Evolutionary conservation across 2,329 filamentous ascomycete genomes (phyloP), one percentile per base, ranked within the genome.

Genomic region (Shiraia sp.): DNA sequence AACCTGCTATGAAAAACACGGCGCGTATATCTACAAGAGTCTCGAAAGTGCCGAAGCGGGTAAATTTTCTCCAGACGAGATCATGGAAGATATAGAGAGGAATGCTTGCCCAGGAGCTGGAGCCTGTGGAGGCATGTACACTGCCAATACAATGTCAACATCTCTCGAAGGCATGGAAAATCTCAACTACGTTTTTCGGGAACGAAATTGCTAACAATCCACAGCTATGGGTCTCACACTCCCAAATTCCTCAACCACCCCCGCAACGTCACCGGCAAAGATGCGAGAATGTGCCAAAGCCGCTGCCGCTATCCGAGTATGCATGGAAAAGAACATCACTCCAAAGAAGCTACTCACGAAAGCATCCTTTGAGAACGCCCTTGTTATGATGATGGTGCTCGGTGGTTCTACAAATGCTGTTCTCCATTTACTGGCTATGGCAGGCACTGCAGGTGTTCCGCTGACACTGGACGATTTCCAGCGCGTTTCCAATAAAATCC

Each of bases 51-150:
- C 88, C 9, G 38, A 41, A 30, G 26, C 7, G n/a, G 38, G 38
- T 26, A 41, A 41, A 19, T 41, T 41, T 9, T 35, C 38, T n/a
- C 38, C 88, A 10, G 92, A 92, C 30, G 83, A 96, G 63, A 96
- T 97, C 71, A 87, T 79, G 53, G 93, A 99, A 73, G 85, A 93
- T 63, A 92, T 97, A 63, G 96, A 96, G 69, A 83, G 90, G 49
- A 79, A 97, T 66, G 91, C 93, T 30, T 96, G 91, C 70, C 88
- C 88, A 16, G 88, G 89, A 26, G 78, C 83, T 57, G 89, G 89
- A 56, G 89, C 89, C 10, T 95, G 89, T 61, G 89, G 89, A 68
- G 89, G 89, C 59, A 95, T 95, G 75, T 78, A 77, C 64, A 78
- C 75, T 10, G 75, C 75, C 31, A 78, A 78, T 72, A 95, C 90